These are phyloP conservation scores for Alternaria alternata DNA, from an alignment of 2,329 filamentous ascomycete species.

Conservation along the genomic window DNA sequence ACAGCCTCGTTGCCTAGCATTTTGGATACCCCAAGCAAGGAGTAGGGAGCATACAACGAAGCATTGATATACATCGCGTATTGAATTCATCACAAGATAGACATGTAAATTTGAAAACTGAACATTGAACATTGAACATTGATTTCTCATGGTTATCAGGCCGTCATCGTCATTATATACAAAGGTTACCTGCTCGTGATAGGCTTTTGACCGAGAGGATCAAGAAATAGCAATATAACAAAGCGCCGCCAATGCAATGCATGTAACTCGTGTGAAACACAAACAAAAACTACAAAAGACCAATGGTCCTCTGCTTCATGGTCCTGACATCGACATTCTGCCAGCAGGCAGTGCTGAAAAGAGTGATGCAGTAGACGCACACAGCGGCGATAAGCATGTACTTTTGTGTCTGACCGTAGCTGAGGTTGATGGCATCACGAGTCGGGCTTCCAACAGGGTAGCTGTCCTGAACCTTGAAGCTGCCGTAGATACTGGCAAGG, in stretches of 20 bases:
- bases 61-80: neutral
- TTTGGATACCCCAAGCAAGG: neutral
- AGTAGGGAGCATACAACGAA: neutral
- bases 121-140: neutral
- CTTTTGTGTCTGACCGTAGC: conserved; percentile 48
- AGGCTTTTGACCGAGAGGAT: neutral
- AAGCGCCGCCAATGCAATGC: neutral
- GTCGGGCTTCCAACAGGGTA: conserved; percentile 61
- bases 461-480: conserved; percentile 61
- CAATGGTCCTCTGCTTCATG: conserved; percentile 45
- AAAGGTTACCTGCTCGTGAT: neutral
- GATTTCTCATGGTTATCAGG: neutral
- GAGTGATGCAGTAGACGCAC: conserved; percentile 36
- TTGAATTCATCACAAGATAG: neutral
- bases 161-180: neutral
- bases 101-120: neutral
- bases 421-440: conserved; percentile 53
- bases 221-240: neutral
- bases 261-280: neutral
- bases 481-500: conserved; percentile 57
- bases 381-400: conserved; percentile 50
- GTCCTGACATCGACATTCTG: conserved; percentile 43
- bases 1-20: neutral
- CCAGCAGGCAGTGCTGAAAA: conserved; percentile 38
- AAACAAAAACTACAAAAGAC: conserved; percentile 32